Evolutionary conservation across 2,329 filamentous ascomycete genomes (phyloP).

Genomic region (Botrytis fragariae): DNA sequence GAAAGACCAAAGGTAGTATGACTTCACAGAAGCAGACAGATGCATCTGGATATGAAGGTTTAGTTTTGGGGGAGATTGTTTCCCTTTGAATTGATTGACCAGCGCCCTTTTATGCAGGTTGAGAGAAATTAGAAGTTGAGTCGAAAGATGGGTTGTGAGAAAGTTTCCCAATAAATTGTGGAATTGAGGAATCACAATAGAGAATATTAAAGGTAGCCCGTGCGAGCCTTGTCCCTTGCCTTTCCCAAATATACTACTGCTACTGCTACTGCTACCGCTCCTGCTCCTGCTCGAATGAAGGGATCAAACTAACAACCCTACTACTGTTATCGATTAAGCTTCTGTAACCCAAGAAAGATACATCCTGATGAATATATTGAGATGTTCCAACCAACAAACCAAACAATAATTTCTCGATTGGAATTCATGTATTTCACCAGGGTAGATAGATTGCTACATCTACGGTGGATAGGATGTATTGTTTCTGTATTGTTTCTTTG

Average conservation of each 20-base stretch:
- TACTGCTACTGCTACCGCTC: neutral
- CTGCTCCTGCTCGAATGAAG: neutral
- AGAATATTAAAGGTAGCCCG: neutral
- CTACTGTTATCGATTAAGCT: neutral
- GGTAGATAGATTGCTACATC: neutral
- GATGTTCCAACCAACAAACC: neutral
- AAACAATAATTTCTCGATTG: neutral
- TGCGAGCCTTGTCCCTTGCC: constrained; percentile 3
- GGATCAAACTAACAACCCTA: neutral
- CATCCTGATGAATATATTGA: neutral
- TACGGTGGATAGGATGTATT: neutral
- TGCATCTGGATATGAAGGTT: constrained; percentile 38
- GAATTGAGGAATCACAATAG: neutral
- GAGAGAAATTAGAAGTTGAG: neutral
- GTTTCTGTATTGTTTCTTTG: neutral
- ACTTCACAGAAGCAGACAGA: constrained; percentile 37
- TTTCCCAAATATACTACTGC: neutral
- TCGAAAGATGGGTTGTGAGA: neutral
- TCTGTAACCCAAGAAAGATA: neutral
- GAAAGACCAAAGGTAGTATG: constrained; percentile 36
- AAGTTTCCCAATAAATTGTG: constrained; percentile 11
- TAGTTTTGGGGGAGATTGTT: neutral
- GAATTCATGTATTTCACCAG: neutral
- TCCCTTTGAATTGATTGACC: constrained; percentile 10
- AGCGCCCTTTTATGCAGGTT: neutral